phyloP scores from a whole-genome alignment of 2,329 filamentous ascomycete species.

The Cadophora sp. region DNA sequence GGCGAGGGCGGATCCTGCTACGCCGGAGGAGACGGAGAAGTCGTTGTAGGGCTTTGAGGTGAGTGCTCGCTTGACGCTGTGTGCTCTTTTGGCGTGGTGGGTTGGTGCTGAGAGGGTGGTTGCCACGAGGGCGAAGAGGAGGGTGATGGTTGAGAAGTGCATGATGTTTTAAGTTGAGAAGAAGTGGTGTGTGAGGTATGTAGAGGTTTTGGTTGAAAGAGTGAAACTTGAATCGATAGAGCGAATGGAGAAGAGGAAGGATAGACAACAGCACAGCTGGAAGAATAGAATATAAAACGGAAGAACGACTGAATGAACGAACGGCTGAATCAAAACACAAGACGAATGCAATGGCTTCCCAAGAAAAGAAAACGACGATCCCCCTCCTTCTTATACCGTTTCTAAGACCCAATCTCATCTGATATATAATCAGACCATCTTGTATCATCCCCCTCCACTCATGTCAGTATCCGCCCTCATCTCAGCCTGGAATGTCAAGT shows the following conservation, averaged over 20 bases:
- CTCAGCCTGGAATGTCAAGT: not conserved
- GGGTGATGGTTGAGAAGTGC: conserved; percentile 36
- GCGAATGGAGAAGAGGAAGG: conserved; percentile 9
- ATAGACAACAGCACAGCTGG: conserved; percentile 31
- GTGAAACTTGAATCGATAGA: not conserved
- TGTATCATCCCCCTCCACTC: not conserved
- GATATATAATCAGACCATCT: conserved; percentile 22
- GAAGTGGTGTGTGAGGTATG: not conserved
- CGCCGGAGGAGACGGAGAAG: conserved; percentile 59
- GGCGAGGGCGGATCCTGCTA: conserved; percentile 58
- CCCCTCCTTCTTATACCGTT: conserved; percentile 21
- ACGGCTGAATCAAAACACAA: conserved; percentile 22
- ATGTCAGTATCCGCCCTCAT: not conserved
- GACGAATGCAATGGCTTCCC: conserved; percentile 23
- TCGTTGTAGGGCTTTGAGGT: conserved; percentile 34
- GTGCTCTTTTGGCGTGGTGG: not conserved
- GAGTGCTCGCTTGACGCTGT: conserved; percentile 26
- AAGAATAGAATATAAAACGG: conserved; percentile 17
- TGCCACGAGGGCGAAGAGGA: conserved; percentile 29
- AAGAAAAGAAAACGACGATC: conserved; percentile 6
- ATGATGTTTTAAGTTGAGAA: conserved; percentile 20
- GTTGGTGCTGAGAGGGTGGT: conserved; percentile 23
- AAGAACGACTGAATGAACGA: conserved; percentile 22
- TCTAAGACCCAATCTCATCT: conserved; percentile 11
- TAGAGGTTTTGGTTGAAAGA: not conserved